phyloP scores from a whole-genome alignment of 106 monocot species.

The Agapanthus africanus region DNA sequence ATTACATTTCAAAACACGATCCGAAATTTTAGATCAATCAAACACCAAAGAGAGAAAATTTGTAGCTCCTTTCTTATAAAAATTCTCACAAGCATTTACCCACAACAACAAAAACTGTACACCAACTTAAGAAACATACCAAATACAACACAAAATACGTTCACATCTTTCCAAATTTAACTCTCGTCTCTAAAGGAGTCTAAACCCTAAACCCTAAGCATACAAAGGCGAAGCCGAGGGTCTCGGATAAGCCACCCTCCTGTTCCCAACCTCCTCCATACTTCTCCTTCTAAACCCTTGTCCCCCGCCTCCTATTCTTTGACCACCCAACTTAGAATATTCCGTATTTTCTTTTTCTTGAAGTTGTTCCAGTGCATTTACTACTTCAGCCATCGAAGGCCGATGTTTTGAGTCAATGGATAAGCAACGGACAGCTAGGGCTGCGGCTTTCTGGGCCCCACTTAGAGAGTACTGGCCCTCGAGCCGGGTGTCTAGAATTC shows the following conservation, averaged over 20 bases:
- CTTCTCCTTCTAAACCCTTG: conserved; percentile 26
- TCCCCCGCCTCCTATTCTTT: no score
- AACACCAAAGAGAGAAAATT: no score
- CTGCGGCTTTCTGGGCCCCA: conserved; percentile 60
- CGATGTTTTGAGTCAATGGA: conserved; percentile 31
- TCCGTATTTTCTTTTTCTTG: conserved; percentile 27
- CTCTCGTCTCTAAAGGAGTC: no score
- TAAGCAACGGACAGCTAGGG: conserved; percentile 52
- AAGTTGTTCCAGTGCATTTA: conserved; percentile 44
- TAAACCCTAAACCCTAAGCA: no score
- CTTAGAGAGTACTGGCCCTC: conserved; percentile 66
- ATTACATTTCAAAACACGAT: no score
- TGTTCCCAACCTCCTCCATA: conserved; percentile 11
- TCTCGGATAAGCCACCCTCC: conserved; percentile 16
- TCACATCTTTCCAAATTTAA: no score
- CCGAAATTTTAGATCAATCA: no score
- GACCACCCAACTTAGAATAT: not conserved
- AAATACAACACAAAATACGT: no score
- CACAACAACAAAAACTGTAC: no score
- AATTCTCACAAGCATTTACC: no score
- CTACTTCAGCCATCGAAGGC: conserved; percentile 72
- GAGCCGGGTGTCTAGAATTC: conserved; percentile 54
- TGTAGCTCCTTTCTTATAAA: no score
- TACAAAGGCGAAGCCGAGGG: conserved; percentile 17
- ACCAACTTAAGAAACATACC: no score